Conservation (phyloP, 805 yeast species). For the Komagataella phaffii region DNA sequence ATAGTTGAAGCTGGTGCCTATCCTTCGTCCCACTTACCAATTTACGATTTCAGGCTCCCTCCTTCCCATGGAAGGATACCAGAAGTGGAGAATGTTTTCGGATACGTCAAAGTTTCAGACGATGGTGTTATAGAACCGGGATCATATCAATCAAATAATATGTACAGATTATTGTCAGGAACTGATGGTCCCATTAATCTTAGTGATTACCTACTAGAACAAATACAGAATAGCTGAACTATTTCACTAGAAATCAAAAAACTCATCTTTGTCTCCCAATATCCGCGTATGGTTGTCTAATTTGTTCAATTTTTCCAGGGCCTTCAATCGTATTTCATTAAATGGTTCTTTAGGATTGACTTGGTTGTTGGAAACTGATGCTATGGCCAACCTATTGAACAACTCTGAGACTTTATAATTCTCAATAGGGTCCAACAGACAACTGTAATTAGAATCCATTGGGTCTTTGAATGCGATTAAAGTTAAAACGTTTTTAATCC, state of each 20-base stretch:
- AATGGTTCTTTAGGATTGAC: background rate
- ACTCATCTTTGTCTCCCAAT: background rate
- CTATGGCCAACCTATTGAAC: slow-evolving; percentile 20
- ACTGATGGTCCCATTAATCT: slow-evolving; percentile 36
- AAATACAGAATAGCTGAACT: slow-evolving; percentile 19
- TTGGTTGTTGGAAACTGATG: slow-evolving; percentile 10
- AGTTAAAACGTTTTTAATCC: slow-evolving; percentile 6
- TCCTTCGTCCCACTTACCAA: slow-evolving; percentile 46
- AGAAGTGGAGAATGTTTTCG: slow-evolving; percentile 56
- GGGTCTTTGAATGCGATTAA: slow-evolving; percentile 43
- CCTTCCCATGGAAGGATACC: slow-evolving; percentile 58
- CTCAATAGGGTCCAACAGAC: slow-evolving; percentile 21
- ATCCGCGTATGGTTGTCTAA: background rate
- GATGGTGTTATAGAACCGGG: slow-evolving; percentile 40
- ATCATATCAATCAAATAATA: slow-evolving; percentile 41
- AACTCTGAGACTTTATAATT: slow-evolving; percentile 14
- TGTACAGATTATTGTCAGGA: slow-evolving; percentile 38
- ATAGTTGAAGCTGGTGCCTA: slow-evolving; percentile 42
- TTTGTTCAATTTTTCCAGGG: slow-evolving; percentile 7
- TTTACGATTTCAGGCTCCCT: slow-evolving; percentile 53
- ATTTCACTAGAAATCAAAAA: background rate
- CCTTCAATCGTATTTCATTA: background rate
- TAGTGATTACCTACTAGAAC: slow-evolving; percentile 34
- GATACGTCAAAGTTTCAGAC: slow-evolving; percentile 48
- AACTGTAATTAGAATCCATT: slow-evolving; percentile 18